Evolutionary conservation across 2,329 filamentous ascomycete species (phyloP), one percentile per base, ranked within the genome.

Genomic region (Rhynchosporium secalis): DNA sequence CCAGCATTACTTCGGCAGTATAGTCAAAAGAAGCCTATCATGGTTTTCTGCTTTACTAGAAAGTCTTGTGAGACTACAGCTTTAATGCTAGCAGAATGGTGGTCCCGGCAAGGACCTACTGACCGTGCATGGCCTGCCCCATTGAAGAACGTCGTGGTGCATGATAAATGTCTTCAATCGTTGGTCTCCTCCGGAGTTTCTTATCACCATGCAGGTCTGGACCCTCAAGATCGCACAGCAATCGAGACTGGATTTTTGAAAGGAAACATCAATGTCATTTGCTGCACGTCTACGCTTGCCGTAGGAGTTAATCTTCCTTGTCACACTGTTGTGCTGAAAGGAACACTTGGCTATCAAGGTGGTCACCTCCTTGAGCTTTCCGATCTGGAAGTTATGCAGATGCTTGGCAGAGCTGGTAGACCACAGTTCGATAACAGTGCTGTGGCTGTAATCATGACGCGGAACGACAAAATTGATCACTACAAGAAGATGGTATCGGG

Each of bases 301-400:
- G 88, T 95, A 12, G 91, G 91, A 0, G 84, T 96, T 36, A 96
- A 96, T 71, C 76, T 96, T 9, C 92, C 91, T 9, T 92, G 91
- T 64, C 89, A 95, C 72, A 84, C 93, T 3, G 91, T 93, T 3
- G 86, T 96, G 9, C 83, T 96, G 60, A 96, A 96, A 73, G 90
- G 90, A 28, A 96, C 91, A 0, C 81, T 86, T 3, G 79, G 81
- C 0, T 93, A 86, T 75, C 83, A 85, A 61, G 82, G 86, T 61
- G 80, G 81, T 12, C 79, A 81, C 6, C 70, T 84, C 43, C 83
- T 86, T 60, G 90, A 95, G 72, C 92, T 92, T 68, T 86, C 90
- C 0, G 91, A 95, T 72, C 79, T 96, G 4, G 91, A 96, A 68
- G 83, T 94, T 65, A 94, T 94, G 88, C 91, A 96, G 70, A 96